Evolutionary conservation across 2,329 filamentous ascomycete genomes (phyloP), one percentile per base, ranked within the genome.

Genomic region (Diaporthe caulivora): DNA sequence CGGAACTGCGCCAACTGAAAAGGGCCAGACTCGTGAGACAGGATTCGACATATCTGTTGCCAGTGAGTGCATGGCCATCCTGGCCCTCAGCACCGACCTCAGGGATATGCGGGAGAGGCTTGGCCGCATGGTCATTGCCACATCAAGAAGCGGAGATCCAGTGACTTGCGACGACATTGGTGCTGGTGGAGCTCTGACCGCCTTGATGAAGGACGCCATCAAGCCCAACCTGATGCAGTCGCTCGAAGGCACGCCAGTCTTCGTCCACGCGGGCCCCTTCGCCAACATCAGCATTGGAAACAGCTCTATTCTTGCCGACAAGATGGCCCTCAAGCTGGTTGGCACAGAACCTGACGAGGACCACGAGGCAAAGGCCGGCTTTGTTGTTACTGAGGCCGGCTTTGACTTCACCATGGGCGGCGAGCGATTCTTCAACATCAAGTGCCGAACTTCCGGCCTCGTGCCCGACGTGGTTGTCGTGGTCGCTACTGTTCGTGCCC

Each of bases 341-440:
- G 97, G 97, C 80, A 98, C 96, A 1, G 97, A 99, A 84, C 89
- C 92, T 8, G 96, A 97, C 77, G 97, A 98, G 86, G 91, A 97
- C 79, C 90, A 95, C 80, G 87, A 91, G 67, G 87, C 92, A 78
- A 96, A 97, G 87, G 91, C 94, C 40, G 97, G 97, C 13, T 98
- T 97, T 79, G 96, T 98, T 29, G 92, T 99, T 49, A 99, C 97
- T 1, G 97, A 99, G 84, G 96, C 97, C 70, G 97, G 97, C 13
- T 99, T 99, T 83, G 97, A 99, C 84, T 99, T 99, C 86, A 98
- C 97, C 79, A 99, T 99, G 97, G 97, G 97, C 77, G 97, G 97
- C 76, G 97, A 99, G 89, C 93, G 97, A 69, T 99, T 99, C 89
- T 98, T 99, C 91, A 98, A 99, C 87, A 98, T 99, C 88, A 99